phyloP scores from a whole-genome alignment of 495 filamentous ascomycete species.

The Penicillium nucicola region DNA sequence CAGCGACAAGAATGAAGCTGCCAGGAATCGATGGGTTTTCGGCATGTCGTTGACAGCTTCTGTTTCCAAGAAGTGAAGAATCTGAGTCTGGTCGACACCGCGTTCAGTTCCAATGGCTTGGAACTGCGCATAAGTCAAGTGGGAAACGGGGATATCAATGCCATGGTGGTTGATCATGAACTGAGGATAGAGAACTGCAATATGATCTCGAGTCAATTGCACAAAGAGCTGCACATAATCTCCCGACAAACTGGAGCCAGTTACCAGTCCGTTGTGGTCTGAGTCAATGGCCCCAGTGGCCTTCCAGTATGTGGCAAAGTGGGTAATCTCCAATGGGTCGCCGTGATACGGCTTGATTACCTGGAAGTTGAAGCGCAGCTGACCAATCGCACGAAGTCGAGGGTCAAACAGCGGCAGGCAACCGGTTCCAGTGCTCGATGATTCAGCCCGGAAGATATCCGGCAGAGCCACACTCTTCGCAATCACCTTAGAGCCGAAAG shows the following conservation, averaged over 20 bases:
- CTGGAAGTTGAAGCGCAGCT: constrained; percentile 89
- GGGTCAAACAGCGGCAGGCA: constrained; percentile 90
- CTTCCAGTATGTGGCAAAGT: constrained; percentile 99
- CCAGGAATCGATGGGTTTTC: constrained; percentile 64
- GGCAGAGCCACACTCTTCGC: constrained; percentile 91
- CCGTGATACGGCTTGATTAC: constrained; percentile 96
- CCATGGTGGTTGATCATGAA: constrained; percentile 77
- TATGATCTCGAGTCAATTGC: constrained; percentile 80
- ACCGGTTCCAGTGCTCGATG: constrained; percentile 74
- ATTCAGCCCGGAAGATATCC: constrained; percentile 70
- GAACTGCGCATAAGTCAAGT: constrained; percentile 73
- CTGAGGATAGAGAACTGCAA: constrained; percentile 80
- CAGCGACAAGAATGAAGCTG: constrained; percentile 70
- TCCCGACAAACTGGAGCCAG: constrained; percentile 89
- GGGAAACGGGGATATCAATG: constrained; percentile 76
- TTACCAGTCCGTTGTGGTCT: constrained; percentile 80
- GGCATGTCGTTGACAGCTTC: constrained; percentile 55
- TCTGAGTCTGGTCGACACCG: constrained; percentile 30
- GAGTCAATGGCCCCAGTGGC: constrained; percentile 87
- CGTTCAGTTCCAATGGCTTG: constrained; percentile 57
- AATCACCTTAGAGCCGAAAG: constrained; percentile 95
- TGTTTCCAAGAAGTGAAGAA: constrained; percentile 45
- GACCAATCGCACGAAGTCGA: constrained; percentile 87
- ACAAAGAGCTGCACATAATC: constrained; percentile 90
- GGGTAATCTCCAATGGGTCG: constrained; percentile 90